Conservation (phyloP, 805 yeast genomes). For the Kodamaea lidongshanica region DNA sequence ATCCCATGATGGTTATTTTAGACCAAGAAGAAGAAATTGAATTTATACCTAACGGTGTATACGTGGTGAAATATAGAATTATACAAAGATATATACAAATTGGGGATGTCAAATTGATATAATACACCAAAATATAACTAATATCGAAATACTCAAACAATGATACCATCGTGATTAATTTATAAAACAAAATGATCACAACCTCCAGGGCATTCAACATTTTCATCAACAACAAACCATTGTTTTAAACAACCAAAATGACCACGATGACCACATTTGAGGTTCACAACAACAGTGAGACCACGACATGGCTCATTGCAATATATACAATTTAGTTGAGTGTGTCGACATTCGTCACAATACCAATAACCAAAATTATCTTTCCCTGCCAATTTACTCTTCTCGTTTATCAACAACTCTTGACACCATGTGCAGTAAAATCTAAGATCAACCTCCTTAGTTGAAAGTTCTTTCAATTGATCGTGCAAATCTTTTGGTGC, state of each 20-base stretch:
- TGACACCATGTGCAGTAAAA: constrained; percentile 60
- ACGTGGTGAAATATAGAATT: constrained; percentile 60
- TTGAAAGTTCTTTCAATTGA: constrained; percentile 26
- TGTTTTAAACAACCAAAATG: constrained; percentile 73
- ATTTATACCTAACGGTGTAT: constrained; percentile 58
- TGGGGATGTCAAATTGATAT: constrained; percentile 36
- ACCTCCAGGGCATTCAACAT: constrained; percentile 77
- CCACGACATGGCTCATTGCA: constrained; percentile 78
- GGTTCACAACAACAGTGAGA: constrained; percentile 47
- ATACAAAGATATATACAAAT: constrained; percentile 26
- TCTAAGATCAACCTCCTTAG: constrained; percentile 30
- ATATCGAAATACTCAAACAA: not conserved
- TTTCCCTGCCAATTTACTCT: constrained; percentile 30
- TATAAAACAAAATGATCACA: constrained; percentile 36
- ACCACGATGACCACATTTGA: constrained; percentile 82
- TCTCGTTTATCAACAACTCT: constrained; percentile 54
- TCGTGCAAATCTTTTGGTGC: constrained; percentile 27
- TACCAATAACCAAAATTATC: constrained; percentile 70
- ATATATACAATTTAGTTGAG: constrained; percentile 64
- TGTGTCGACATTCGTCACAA: constrained; percentile 63
- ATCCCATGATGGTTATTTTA: constrained; percentile 21
- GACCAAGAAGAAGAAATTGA: constrained; percentile 30
- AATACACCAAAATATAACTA: constrained; percentile 3
- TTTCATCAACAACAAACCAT: constrained; percentile 66
- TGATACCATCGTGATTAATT: not conserved